A percentile compares a stretch with the other conserved stretches of the same genome.
phyloP scores from a whole-genome alignment of 2,329 filamentous ascomycete species.

The Clarireedia hainanense region DNA sequence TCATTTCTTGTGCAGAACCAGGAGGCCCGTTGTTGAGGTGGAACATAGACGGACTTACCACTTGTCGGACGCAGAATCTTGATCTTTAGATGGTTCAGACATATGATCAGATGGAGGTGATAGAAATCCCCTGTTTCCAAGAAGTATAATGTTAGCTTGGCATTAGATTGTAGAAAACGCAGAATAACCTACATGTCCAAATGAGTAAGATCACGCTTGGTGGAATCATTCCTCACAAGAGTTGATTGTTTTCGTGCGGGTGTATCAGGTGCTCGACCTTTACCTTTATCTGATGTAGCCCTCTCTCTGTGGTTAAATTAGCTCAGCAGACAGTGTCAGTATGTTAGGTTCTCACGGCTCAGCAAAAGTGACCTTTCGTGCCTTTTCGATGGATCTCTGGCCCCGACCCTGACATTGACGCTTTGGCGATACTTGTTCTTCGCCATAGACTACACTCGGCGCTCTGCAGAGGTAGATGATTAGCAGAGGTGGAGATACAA shows the following conservation, averaged over 20 bases:
- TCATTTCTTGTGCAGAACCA: background rate
- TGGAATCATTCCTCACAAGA: background rate
- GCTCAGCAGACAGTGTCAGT: background rate
- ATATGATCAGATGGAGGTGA: background rate
- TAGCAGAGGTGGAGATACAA: background rate
- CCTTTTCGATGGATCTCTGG: background rate
- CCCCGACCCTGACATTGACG: background rate
- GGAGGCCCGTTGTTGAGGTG: no score
- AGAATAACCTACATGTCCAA: background rate
- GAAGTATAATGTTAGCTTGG: background rate
- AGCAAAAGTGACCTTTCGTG: background rate
- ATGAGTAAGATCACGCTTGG: background rate
- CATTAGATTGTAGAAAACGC: background rate
- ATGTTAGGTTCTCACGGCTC: background rate
- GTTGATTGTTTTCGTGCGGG: no score
- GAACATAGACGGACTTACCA: background rate
- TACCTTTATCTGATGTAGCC: background rate
- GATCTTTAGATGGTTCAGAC: background rate
- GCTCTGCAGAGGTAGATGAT: background rate
- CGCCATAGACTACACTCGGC: background rate
- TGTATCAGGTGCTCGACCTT: background rate
- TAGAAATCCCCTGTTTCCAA: background rate
- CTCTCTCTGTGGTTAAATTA: background rate
- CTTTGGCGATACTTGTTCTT: constrained; percentile 4
- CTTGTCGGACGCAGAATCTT: background rate